phyloP scores from a whole-genome alignment of 2,329 filamentous ascomycete species.

The Beauveria sp. region DNA sequence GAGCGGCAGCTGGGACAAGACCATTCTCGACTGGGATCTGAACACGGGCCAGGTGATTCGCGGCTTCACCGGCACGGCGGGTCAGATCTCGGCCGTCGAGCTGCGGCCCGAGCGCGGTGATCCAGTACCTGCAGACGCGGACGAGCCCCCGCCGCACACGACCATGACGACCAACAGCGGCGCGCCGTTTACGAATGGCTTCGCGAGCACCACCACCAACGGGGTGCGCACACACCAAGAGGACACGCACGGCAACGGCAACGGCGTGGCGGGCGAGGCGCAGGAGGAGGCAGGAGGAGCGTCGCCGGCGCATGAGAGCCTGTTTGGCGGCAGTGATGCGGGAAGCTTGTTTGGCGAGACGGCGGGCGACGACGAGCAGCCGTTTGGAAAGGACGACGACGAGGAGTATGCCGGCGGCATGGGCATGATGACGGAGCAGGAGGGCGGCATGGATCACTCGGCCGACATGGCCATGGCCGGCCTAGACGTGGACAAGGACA shows the following conservation, averaged over 20 bases:
- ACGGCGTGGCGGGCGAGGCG: conserved; percentile 25
- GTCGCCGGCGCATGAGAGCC: conserved; percentile 66
- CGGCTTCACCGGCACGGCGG: conserved; percentile 66
- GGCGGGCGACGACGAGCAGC: conserved; percentile 37
- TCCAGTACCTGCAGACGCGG: conserved; percentile 66
- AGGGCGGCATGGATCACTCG: conserved; percentile 34
- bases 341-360: conserved; percentile 86
- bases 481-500: conserved; percentile 21
- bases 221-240: conserved; percentile 26
- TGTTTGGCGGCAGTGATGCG: conserved; percentile 72
- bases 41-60: conserved; percentile 74
- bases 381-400: conserved; percentile 76
- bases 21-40: conserved; percentile 88
- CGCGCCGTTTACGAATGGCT: conserved; percentile 37
- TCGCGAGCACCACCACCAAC: conserved; percentile 36
- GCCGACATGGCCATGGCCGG: conserved; percentile 35
- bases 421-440: conserved; percentile 41
- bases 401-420: conserved; percentile 75
- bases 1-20: conserved; percentile 96
- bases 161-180: conserved; percentile 74
- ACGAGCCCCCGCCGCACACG: conserved; percentile 44
- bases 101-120: conserved; percentile 69
- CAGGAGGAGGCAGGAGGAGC: conserved; percentile 39
- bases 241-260: conserved; percentile 17
- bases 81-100: conserved; percentile 85